Evolutionary conservation across 352 stramenopile genomes (phyloP).

Genomic region (Phytophthora lateralis): DNA sequence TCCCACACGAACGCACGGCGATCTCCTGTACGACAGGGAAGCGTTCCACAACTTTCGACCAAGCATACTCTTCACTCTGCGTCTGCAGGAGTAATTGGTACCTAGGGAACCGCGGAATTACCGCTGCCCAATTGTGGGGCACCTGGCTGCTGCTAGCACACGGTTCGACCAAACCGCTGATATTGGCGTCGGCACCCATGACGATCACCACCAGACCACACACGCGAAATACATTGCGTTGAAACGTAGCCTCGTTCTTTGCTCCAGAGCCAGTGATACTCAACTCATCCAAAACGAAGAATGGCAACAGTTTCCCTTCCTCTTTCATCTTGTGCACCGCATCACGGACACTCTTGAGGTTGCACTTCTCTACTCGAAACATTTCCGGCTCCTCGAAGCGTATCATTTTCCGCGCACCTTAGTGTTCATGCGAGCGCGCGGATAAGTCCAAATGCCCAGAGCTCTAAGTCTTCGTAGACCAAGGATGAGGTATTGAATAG

Average conservation of each 20-base stretch:
- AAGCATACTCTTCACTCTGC: not conserved
- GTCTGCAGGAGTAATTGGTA: slow-evolving; percentile 3
- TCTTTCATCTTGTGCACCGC: slow-evolving; percentile 2
- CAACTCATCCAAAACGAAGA: slow-evolving; percentile 27
- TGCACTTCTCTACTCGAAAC: slow-evolving; percentile 2
- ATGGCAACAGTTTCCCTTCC: slow-evolving; percentile 1
- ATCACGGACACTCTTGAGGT: not conserved
- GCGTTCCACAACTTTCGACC: not conserved
- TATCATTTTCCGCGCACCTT: slow-evolving; percentile 1
- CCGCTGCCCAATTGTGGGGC: not conserved
- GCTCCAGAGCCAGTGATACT: not conserved
- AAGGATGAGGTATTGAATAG: not conserved
- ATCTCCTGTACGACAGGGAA: slow-evolving; percentile 12
- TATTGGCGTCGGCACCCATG: slow-evolving; percentile 14
- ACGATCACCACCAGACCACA: slow-evolving; percentile 19
- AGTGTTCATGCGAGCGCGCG: too few relatives aligned
- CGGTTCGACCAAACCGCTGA: not conserved
- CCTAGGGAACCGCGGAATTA: slow-evolving; percentile 13
- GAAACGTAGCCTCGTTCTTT: slow-evolving; percentile 6
- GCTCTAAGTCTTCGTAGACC: not conserved
- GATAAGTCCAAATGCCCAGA: not conserved
- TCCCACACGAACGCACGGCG: slow-evolving; percentile 7
- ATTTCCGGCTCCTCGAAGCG: not conserved
- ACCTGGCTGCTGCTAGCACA: not conserved
- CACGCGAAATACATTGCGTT: slow-evolving; percentile 17